Percentiles rank a stretch among this genome's conserved stretches.
Evolutionary conservation across 2,329 filamentous ascomycete genomes (phyloP).

Genomic region (Trichoderma sp.): DNA sequence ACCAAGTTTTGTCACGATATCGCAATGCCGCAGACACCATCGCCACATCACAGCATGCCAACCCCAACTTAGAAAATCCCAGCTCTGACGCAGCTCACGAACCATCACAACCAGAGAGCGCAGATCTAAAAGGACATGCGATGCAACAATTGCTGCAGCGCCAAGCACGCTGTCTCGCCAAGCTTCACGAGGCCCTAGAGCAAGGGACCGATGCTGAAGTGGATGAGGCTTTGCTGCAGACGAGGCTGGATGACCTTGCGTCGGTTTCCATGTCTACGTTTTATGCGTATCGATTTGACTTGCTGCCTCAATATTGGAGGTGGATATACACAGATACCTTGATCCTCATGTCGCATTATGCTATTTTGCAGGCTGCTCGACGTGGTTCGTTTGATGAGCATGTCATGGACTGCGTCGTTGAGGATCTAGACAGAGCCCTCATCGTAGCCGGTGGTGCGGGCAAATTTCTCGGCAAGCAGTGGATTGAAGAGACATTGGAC

Average conservation of each 20-base stretch:
- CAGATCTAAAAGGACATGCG: conserved; percentile 28
- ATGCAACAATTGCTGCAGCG: conserved; percentile 34
- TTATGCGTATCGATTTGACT: conserved; percentile 67
- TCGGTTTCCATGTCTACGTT: conserved; percentile 65
- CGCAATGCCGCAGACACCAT: conserved; percentile 31
- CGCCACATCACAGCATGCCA: not conserved
- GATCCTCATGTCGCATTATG: conserved; percentile 59
- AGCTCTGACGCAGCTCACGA: not conserved
- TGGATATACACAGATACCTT: conserved; percentile 71
- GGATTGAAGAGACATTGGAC: conserved; percentile 55
- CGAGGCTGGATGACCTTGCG: conserved; percentile 58
- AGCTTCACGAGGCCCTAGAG: conserved; percentile 29
- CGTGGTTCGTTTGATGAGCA: conserved; percentile 24
- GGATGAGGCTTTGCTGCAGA: conserved; percentile 36
- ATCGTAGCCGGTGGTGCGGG: conserved; percentile 71
- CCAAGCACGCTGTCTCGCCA: conserved; percentile 34
- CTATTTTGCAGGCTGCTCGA: conserved; percentile 32
- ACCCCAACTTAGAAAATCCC: not conserved
- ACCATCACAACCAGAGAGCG: not conserved
- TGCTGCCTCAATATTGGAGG: conserved; percentile 69
- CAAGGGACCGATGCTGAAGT: not conserved
- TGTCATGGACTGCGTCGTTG: conserved; percentile 59
- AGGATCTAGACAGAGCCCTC: conserved; percentile 71
- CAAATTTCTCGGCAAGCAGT: conserved; percentile 48
- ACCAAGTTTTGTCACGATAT: conserved; percentile 33